Evolutionary conservation across 495 filamentous ascomycete genomes (phyloP), one percentile per base, ranked within the genome.

Genomic region (Cudoniella acicularis): DNA sequence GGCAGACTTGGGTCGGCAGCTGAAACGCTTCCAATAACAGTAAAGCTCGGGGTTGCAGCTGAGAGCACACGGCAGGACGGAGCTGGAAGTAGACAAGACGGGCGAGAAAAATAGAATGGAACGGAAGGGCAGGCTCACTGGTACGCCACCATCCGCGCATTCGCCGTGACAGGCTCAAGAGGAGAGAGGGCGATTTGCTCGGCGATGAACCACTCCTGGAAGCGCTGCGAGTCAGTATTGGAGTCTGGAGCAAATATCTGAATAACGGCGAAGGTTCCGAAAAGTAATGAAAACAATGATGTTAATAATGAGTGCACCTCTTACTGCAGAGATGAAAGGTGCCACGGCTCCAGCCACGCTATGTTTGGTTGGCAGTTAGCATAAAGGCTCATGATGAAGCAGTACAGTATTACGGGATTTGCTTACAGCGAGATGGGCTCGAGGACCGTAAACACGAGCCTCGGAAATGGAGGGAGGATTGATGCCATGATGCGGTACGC

Each of bases 391-490:
- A 10, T 6, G 6, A 50, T 13, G 10, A 21, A 6, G 48, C 10
- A 6, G 10, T 9, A 48, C 8, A 10, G 45, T 48, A 20, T 10
- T 10, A 8, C 10, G 20, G 48, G 48, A 50, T 10, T 10, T 23
- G 48, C 76, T 71, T 80, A 87, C 84, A 87, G 75, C 17, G 84
- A 83, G 46, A 90, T 68, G 3, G 88, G 88, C 69, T 91, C 88
- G 40, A 89, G 60, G 56, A 90, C 66, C 0, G 81, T 83, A 62
- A 86, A 83, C 50, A 83, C 69, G 45, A 80, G 64, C 18, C 75
- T 75, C 8, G 82, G 82, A 50, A 83, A 68, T 0, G 75, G 54
- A 2, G 82, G 79, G 1, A 84, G 70, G 41, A 72, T 71, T 4
- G 79, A 75, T 0, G 81, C 69, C 82, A 84, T 84, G 9, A 22